These are phyloP conservation scores for Beauveria scarabaeidicola DNA, from an alignment of 2,329 filamentous ascomycete genomes.

Conservation along the genomic window DNA sequence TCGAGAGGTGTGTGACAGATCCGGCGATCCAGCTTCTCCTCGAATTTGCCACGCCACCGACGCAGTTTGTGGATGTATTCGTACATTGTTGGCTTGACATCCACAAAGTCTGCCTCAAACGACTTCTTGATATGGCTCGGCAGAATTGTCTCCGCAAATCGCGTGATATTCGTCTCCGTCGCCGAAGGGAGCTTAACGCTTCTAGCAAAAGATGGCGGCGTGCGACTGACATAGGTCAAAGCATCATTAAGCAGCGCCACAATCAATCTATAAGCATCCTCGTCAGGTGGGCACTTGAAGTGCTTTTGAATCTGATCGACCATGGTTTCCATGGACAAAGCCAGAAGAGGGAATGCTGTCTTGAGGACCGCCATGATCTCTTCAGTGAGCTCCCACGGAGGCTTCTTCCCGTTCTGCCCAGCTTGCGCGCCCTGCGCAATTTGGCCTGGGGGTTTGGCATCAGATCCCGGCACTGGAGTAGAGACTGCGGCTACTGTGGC, in stretches of 20 bases:
- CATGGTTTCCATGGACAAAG: slow-evolving; percentile 98
- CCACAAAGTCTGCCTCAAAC: slow-evolving; percentile 96
- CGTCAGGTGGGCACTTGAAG: slow-evolving; percentile 97
- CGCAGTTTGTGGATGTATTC: slow-evolving; percentile 97
- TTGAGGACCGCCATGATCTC: slow-evolving; percentile 94
- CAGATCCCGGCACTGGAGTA: slow-evolving; percentile 20
- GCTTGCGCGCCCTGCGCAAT: slow-evolving; percentile 4
- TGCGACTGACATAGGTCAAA: slow-evolving; percentile 81
- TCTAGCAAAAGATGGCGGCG: slow-evolving; percentile 76
- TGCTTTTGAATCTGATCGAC: slow-evolving; percentile 98
- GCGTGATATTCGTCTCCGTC: slow-evolving; percentile 92
- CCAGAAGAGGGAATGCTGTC: slow-evolving; percentile 91
- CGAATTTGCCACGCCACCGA: slow-evolving; percentile 94
- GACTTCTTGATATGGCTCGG: slow-evolving; percentile 91
- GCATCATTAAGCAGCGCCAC: slow-evolving; percentile 97
- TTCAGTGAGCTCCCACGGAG: slow-evolving; percentile 93
- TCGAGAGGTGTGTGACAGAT: slow-evolving; percentile 68
- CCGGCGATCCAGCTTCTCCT: slow-evolving; percentile 89
- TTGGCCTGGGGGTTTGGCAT: slow-evolving; percentile 7
- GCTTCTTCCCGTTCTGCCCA: slow-evolving; percentile 50
- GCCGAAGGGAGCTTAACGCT: slow-evolving; percentile 83
- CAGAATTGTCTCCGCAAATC: slow-evolving; percentile 93
- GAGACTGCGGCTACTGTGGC: slow-evolving; percentile 17
- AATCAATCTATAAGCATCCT: slow-evolving; percentile 94
- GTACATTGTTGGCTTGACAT: slow-evolving; percentile 91